A percentile compares a stretch with the other conserved stretches of the same genome.
These are phyloP conservation scores for Rutstroemia sydowiana DNA, from an alignment of 2,329 filamentous ascomycete genomes.

Conservation along the genomic window DNA sequence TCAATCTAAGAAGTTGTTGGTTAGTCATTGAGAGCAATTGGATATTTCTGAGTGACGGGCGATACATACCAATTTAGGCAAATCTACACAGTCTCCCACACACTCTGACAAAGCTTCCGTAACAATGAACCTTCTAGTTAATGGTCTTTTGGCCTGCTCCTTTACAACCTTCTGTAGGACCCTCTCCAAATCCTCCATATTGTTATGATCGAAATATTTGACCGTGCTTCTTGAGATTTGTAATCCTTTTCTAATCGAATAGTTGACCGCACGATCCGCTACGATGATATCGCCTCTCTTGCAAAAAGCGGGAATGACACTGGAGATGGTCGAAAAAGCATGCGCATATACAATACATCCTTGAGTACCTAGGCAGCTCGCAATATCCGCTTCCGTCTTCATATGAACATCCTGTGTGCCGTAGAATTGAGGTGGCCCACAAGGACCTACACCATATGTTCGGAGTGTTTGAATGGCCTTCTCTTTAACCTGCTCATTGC, in stretches of 20 bases:
- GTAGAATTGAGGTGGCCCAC: slow-evolving; percentile 95
- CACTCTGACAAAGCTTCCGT: slow-evolving; percentile 94
- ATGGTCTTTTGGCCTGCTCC: slow-evolving; percentile 73
- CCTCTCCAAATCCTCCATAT: slow-evolving; percentile 86
- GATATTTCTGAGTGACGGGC: too few relatives aligned
- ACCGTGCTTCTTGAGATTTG: slow-evolving; percentile 89
- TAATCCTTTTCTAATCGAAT: slow-evolving; percentile 86
- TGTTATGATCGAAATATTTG: slow-evolving; percentile 90
- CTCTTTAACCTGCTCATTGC: slow-evolving; percentile 86
- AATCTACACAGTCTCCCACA: slow-evolving; percentile 72
- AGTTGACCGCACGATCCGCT: slow-evolving; percentile 88
- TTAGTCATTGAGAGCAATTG: too few relatives aligned
- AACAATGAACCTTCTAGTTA: slow-evolving; percentile 91
- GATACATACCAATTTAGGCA: slow-evolving; percentile 70
- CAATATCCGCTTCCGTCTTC: slow-evolving; percentile 91
- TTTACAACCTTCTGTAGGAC: slow-evolving; percentile 79
- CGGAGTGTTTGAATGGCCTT: slow-evolving; percentile 90
- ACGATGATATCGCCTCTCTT: slow-evolving; percentile 97
- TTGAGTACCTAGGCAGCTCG: slow-evolving; percentile 78
- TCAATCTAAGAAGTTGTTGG: slow-evolving; percentile 53
- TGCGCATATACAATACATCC: slow-evolving; percentile 94
- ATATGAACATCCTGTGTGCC: slow-evolving; percentile 97
- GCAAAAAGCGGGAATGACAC: slow-evolving; percentile 92
- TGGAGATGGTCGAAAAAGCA: slow-evolving; percentile 93
- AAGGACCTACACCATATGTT: slow-evolving; percentile 93